Conservation (phyloP, 2,329 filamentous ascomycete genomes). For the Trichoderma breve region DNA sequence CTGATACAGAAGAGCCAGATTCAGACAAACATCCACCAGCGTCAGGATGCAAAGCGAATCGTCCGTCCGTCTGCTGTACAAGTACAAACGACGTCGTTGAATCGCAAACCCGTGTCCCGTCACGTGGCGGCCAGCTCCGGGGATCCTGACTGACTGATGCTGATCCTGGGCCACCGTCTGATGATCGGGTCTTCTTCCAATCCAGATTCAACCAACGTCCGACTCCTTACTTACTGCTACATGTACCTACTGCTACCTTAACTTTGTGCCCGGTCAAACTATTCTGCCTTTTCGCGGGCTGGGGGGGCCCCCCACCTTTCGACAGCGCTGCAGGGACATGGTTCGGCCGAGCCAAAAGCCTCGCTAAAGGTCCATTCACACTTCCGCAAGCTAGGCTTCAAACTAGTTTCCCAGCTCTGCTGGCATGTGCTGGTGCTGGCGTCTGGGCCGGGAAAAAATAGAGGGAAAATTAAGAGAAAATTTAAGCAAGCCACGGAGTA, state of each 20-base stretch:
- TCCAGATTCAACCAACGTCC: background rate
- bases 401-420: background rate
- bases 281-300: background rate
- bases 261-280: conserved; percentile 6
- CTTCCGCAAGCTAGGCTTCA: conserved; percentile 2
- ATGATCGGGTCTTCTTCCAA: background rate
- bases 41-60: background rate
- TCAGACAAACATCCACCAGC: no score
- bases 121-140: conserved; percentile 2
- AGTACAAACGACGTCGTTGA: background rate
- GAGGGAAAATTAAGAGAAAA: background rate
- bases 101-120: background rate
- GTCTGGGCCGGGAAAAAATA: background rate
- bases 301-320: background rate
- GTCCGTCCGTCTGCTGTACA: background rate
- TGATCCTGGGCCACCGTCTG: background rate
- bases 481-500: conserved; percentile 3
- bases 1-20: no score
- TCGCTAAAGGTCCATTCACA: conserved; percentile 4
- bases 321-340: background rate
- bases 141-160: background rate
- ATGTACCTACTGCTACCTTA: background rate
- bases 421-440: background rate
- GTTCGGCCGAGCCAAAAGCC: conserved; percentile 13
- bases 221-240: background rate